phyloP scores from a whole-genome alignment of 441 rosid genomes.

The Arabidopsis lyrata region DNA sequence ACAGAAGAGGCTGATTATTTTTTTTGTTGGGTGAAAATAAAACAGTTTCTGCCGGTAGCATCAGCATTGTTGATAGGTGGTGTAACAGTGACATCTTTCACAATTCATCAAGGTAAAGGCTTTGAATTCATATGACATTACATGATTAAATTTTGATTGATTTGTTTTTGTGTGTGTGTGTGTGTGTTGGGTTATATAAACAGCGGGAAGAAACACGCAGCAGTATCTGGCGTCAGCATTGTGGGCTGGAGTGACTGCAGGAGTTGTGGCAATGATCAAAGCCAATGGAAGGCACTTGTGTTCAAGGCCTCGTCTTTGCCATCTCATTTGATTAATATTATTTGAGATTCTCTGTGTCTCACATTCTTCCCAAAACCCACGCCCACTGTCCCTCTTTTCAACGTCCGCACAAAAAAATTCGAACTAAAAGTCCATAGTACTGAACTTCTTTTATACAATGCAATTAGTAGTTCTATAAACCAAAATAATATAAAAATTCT shows the following conservation, averaged over 20 bases:
- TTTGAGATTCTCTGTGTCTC: neutral
- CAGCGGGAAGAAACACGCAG: constrained; percentile 80
- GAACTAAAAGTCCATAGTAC: neutral
- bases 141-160: constrained; percentile 3
- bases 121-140: neutral
- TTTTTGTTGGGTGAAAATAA: constrained; percentile 24
- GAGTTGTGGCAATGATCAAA: constrained; percentile 78
- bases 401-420: constrained; percentile 8
- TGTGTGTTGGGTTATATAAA: neutral
- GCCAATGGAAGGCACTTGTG: constrained; percentile 91
- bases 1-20: neutral
- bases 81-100: constrained; percentile 79
- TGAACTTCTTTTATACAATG: neutral
- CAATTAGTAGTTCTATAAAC: too few relatives aligned
- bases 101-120: constrained; percentile 81
- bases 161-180: too few relatives aligned
- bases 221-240: constrained; percentile 73
- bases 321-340: constrained; percentile 52
- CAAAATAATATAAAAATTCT: too few relatives aligned
- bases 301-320: constrained; percentile 91
- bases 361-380: constrained; percentile 17
- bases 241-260: constrained; percentile 91
- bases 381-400: neutral
- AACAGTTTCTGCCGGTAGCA: constrained; percentile 95
- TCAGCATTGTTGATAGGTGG: constrained; percentile 93